Base-by-base conservation (phyloP, 1,284 basidiomycete genomes). In the Psilocybe mexicana region DNA sequence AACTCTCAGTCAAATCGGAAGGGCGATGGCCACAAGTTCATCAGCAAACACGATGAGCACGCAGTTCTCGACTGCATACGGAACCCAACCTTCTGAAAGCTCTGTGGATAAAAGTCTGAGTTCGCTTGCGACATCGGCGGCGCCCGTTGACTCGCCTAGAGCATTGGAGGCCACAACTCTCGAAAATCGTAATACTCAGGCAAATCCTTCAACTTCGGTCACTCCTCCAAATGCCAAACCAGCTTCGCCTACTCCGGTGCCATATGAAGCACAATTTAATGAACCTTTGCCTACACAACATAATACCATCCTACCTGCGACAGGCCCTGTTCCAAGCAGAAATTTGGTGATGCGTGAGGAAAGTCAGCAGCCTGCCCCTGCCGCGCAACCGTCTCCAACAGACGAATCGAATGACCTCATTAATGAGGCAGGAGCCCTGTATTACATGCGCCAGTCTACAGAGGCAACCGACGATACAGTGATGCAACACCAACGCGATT, bases 391-490 rank as follows among this genome's bases (percentile, higher is more conserved):
- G 2, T 60, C 59, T 43, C 59, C 63, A 47, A 52, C 36, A 28
- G 62, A 68, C 49, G 66, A 69, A 26, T 59, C 63, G 36, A 70
- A 76, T 53, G 77, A 76, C 55, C 72, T 85, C n/a, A 75, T 79
- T 54, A 78, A 81, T 59, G 85, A 87, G 61, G 80, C 81, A 28
- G 83, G 81, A 43, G 87, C 86, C 7, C 68, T 90, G 52, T 88
- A 82, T 70, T 87, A 85, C 65, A 86, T 90, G 83, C 83, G 86
- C 43, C 57, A 66, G 30, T 56, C 63, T 43, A 55, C 60, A 26
- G 47, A 38, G 59, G 52, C 7, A 33, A 50, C 43, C 38, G 28
- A 44, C 25, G 52, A 46, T 14, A 38, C 43, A 10, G 14, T 14
- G 6, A 7, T 36, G 36, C 26, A 45, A 43, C 57, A 54, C 44